phyloP scores from a whole-genome alignment of 345 rosid genomes.

The Rhizophora mangle region DNA sequence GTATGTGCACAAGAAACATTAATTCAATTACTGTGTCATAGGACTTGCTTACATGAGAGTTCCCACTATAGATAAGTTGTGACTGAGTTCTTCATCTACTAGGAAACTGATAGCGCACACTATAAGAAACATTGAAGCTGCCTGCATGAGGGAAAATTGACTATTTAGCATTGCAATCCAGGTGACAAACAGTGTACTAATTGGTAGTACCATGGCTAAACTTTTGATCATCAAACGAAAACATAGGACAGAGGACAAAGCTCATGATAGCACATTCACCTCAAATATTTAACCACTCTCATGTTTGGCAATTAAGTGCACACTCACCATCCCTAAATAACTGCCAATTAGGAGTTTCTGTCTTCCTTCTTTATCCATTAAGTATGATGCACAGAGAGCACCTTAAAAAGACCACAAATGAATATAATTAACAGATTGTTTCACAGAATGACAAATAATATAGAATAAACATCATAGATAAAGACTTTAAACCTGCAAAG shows the following conservation, averaged over 20 bases:
- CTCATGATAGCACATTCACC: neutral
- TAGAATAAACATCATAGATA: neutral
- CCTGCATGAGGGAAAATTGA: constrained; percentile 38
- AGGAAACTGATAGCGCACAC: constrained; percentile 54
- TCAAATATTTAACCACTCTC: neutral
- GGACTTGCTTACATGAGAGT: constrained; percentile 54
- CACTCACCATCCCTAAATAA: constrained; percentile 72
- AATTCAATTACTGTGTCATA: neutral
- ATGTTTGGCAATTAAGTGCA: constrained; percentile 7
- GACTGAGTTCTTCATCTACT: constrained; percentile 56
- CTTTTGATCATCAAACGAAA: neutral
- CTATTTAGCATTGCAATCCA: constrained; percentile 2
- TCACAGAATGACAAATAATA: constrained; percentile 1
- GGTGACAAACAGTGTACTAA: neutral
- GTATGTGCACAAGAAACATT: no score
- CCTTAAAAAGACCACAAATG: constrained; percentile 37
- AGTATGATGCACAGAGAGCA: constrained; percentile 56
- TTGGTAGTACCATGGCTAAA: neutral
- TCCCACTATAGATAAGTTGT: constrained; percentile 65
- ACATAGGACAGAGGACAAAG: neutral
- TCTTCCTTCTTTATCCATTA: constrained; percentile 69
- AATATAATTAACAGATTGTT: constrained; percentile 10
- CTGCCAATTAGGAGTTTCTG: constrained; percentile 63
- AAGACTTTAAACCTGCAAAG: constrained; percentile 52
- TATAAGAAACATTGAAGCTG: constrained; percentile 60